These are phyloP conservation scores for Dalechampia spathulata DNA, from an alignment of 441 rosid genomes.

Conservation along the genomic window DNA sequence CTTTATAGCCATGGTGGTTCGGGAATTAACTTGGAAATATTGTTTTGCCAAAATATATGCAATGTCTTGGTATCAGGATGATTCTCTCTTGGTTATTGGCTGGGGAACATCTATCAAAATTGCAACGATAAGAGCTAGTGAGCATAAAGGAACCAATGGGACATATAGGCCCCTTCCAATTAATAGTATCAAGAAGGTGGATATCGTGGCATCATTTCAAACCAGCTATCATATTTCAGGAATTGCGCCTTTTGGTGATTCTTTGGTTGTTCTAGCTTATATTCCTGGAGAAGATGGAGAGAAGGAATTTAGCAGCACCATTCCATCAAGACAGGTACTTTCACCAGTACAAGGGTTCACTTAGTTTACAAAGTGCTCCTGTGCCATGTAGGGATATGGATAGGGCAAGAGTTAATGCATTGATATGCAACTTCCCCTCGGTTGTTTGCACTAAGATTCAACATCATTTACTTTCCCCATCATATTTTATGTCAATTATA, in stretches of 20 bases:
- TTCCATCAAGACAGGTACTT: slow-evolving; percentile 94
- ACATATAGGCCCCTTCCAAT: slow-evolving; percentile 42
- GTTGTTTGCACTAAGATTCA: too few relatives aligned
- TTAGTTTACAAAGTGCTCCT: too few relatives aligned
- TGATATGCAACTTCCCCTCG: too few relatives aligned
- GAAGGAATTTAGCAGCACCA: slow-evolving; percentile 64
- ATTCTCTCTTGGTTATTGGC: slow-evolving; percentile 88
- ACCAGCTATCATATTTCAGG: slow-evolving; percentile 98
- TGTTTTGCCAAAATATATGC: too few relatives aligned
- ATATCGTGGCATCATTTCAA: slow-evolving; percentile 95
- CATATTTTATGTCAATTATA: too few relatives aligned
- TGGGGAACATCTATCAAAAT: slow-evolving; percentile 93
- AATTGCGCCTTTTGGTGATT: slow-evolving; percentile 99
- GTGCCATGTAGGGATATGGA: too few relatives aligned
- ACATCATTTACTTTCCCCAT: too few relatives aligned
- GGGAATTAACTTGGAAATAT: too few relatives aligned
- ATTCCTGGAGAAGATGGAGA: slow-evolving; percentile 76
- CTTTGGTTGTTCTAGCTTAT: slow-evolving; percentile 96
- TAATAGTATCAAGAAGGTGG: slow-evolving; percentile 78
- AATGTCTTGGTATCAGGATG: slow-evolving; percentile 45
- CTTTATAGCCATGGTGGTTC: neutral
- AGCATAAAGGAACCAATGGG: slow-evolving; percentile 57
- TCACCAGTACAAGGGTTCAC: too few relatives aligned
- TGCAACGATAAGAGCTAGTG: slow-evolving; percentile 74
- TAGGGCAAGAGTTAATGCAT: too few relatives aligned